A percentile compares a stretch with the other conserved stretches of the same genome.
phyloP scores from a whole-genome alignment of 2,329 filamentous ascomycete genomes.

The Peltaster fructicola region DNA sequence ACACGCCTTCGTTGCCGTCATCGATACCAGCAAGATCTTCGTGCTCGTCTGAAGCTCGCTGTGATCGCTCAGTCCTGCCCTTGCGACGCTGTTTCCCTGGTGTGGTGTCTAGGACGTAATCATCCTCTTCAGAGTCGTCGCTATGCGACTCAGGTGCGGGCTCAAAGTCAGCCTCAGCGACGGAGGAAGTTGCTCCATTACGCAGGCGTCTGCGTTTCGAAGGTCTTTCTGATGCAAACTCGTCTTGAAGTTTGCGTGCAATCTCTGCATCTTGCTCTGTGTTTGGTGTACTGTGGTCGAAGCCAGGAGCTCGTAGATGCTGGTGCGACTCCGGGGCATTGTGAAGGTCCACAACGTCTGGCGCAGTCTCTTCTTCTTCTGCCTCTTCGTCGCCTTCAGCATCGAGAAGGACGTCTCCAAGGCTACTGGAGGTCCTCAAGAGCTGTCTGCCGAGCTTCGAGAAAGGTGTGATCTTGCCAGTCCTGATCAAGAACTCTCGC shows the following conservation, averaged over 20 bases:
- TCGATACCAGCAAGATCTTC: slow-evolving; percentile 52
- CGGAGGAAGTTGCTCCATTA: slow-evolving; percentile 10
- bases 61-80: slow-evolving; percentile 10
- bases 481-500: slow-evolving; percentile 80
- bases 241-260: slow-evolving; percentile 16
- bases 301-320: slow-evolving; percentile 31
- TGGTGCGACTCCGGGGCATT: slow-evolving; percentile 25
- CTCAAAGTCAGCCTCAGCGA: slow-evolving; percentile 23
- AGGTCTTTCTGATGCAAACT: slow-evolving; percentile 21
- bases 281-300: slow-evolving; percentile 15
- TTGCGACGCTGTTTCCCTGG: slow-evolving; percentile 20
- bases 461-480: slow-evolving; percentile 94
- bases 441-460: slow-evolving; percentile 55
- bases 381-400: slow-evolving; percentile 54
- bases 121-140: slow-evolving; percentile 22
- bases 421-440: slow-evolving; percentile 45
- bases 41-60: slow-evolving; percentile 15
- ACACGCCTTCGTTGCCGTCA: slow-evolving; percentile 74
- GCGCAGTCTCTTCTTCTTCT: slow-evolving; percentile 22
- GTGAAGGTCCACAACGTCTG: slow-evolving; percentile 11
- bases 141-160: slow-evolving; percentile 23
- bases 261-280: slow-evolving; percentile 16
- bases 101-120: slow-evolving; percentile 18
- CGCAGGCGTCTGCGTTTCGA: slow-evolving; percentile 25
- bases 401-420: slow-evolving; percentile 63